These are phyloP conservation scores for Ophiobolus disseminans DNA, from an alignment of 2,329 filamentous ascomycete genomes.

Conservation along the genomic window DNA sequence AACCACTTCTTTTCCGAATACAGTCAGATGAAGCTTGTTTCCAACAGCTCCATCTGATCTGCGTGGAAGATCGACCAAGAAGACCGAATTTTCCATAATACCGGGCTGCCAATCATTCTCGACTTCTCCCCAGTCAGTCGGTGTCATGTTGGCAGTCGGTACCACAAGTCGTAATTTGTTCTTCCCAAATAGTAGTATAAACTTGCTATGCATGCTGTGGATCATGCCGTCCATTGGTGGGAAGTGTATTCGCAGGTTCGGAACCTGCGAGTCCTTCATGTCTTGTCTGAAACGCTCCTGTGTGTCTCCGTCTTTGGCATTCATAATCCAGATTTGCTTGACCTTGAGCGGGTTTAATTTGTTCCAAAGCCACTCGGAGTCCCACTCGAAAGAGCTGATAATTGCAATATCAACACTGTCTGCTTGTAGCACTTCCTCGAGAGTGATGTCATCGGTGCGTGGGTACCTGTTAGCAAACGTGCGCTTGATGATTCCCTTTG, in stretches of 20 bases:
- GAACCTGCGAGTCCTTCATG: slow-evolving; percentile 47
- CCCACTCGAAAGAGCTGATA: slow-evolving; percentile 86
- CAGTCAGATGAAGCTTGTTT: slow-evolving; percentile 48
- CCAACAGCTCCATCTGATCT: slow-evolving; percentile 42
- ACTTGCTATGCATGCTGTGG: slow-evolving; percentile 90
- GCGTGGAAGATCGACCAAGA: slow-evolving; percentile 88
- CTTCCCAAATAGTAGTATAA: slow-evolving; percentile 85
- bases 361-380: slow-evolving; percentile 74
- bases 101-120: slow-evolving; percentile 59
- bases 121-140: slow-evolving; percentile 86
- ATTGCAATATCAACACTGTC: slow-evolving; percentile 76
- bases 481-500: slow-evolving; percentile 74
- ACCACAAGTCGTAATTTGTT: slow-evolving; percentile 79
- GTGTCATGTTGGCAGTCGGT: slow-evolving; percentile 84
- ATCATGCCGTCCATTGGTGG: slow-evolving; percentile 76
- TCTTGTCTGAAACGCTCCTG: slow-evolving; percentile 33
- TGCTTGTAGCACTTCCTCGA: slow-evolving; percentile 85
- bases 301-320: slow-evolving; percentile 58
- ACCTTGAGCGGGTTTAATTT: slow-evolving; percentile 70
- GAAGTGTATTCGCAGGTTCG: slow-evolving; percentile 74
- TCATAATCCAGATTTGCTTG: slow-evolving; percentile 65
- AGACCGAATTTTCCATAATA: slow-evolving; percentile 65
- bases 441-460: slow-evolving; percentile 77
- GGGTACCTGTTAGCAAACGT: slow-evolving; percentile 75
- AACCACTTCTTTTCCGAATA: slow-evolving; percentile 73